Percentiles rank a stretch among this genome's conserved stretches.
These are phyloP conservation scores for Epichloe sibirici DNA, from an alignment of 2,329 filamentous ascomycete species.

Conservation along the genomic window DNA sequence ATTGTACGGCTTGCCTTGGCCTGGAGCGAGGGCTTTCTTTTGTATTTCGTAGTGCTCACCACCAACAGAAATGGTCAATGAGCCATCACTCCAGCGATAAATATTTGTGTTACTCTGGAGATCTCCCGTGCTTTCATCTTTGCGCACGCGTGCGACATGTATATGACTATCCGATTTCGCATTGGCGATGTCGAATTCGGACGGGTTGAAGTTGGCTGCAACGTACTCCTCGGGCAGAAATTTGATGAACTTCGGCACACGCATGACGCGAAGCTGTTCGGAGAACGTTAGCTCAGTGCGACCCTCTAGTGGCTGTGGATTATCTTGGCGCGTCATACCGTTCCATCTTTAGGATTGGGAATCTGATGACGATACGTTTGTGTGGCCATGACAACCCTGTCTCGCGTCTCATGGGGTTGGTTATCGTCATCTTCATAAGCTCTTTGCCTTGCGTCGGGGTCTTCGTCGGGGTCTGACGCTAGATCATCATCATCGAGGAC, in stretches of 20 bases:
- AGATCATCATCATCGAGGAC: slow-evolving; percentile 51
- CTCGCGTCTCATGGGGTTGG: slow-evolving; percentile 33
- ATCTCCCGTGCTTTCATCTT: slow-evolving; percentile 50
- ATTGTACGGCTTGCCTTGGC: slow-evolving; percentile 46
- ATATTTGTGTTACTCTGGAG: slow-evolving; percentile 66
- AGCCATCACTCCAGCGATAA: slow-evolving; percentile 70
- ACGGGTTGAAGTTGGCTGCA: slow-evolving; percentile 51
- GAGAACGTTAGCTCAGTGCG: neutral
- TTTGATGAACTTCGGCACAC: slow-evolving; percentile 60
- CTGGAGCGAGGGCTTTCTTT: slow-evolving; percentile 56
- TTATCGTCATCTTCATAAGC: slow-evolving; percentile 34
- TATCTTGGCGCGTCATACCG: slow-evolving; percentile 35
- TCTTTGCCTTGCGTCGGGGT: slow-evolving; percentile 22
- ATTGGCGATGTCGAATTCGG: slow-evolving; percentile 41
- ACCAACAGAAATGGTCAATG: slow-evolving; percentile 62
- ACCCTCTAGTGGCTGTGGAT: neutral
- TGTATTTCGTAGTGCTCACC: slow-evolving; percentile 65
- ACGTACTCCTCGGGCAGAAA: slow-evolving; percentile 58
- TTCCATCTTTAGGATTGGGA: slow-evolving; percentile 58
- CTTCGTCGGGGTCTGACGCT: slow-evolving; percentile 37
- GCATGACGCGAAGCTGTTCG: slow-evolving; percentile 52
- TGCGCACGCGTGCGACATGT: slow-evolving; percentile 57
- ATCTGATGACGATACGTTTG: slow-evolving; percentile 56
- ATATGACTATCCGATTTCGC: slow-evolving; percentile 43
- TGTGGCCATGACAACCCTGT: slow-evolving; percentile 49